Evolutionary conservation across 345 rosid species (phyloP).

Genomic region (Citrus maxima): DNA sequence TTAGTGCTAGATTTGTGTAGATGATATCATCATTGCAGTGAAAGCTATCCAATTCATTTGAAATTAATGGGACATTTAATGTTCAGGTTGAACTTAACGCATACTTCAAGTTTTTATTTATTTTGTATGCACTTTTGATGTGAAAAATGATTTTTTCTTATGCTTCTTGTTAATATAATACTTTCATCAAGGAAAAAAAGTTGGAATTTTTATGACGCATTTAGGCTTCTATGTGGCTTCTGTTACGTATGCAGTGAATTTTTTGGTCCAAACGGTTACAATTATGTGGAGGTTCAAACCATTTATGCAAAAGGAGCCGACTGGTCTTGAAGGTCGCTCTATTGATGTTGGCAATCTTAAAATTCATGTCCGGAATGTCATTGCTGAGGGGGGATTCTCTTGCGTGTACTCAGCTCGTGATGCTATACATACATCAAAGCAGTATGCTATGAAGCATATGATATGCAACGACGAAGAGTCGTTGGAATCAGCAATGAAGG

Average conservation of each 20-base stretch:
- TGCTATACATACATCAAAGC: conserved; percentile 59
- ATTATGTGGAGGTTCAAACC: conserved; percentile 96
- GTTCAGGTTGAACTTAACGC: background rate
- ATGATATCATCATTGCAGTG: background rate
- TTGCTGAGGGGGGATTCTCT: conserved; percentile 97
- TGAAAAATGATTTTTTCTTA: background rate
- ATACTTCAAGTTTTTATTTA: background rate
- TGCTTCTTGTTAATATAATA: background rate
- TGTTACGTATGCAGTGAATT: conserved; percentile 31
- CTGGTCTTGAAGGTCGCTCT: conserved; percentile 87
- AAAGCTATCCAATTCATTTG: background rate
- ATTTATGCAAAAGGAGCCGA: conserved; percentile 74
- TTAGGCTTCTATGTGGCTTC: background rate
- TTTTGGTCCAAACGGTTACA: conserved; percentile 14
- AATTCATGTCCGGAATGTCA: conserved; percentile 65
- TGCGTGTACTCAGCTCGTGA: conserved; percentile 88
- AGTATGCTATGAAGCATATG: conserved; percentile 93
- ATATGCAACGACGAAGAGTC: conserved; percentile 91
- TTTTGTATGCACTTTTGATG: background rate
- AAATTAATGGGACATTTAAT: background rate
- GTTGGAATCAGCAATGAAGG: conserved; percentile 65
- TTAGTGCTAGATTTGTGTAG: background rate
- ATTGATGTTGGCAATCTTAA: conserved; percentile 79
- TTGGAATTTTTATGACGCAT: background rate
- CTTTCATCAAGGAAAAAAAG: background rate